Evolutionary conservation across 2,329 filamentous ascomycete species (phyloP), one percentile per base, ranked within the genome.

Genomic region (Fusarium gaditjirri): DNA sequence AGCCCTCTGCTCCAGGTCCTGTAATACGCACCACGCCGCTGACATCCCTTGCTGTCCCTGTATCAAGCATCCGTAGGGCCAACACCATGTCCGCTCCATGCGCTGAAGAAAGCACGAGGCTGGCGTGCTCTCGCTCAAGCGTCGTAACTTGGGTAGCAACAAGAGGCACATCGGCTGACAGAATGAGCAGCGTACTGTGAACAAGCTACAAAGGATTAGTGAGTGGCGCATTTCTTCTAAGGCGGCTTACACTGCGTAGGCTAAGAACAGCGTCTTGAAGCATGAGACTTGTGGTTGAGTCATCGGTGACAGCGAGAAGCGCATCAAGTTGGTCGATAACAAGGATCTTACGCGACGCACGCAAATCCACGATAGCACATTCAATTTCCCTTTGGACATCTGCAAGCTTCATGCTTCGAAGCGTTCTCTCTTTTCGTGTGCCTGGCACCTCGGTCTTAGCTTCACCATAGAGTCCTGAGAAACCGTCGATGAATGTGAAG

Each of bases 31-130:
- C 78, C 46, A 97, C 94, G 6, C 95, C 95, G 82, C 93, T 97
- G 36, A 98, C 93, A 81, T 98, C 95, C 79, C 88, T 91, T 70
- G 95, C 95, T n/a, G 91, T 91, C 2, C 95, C 95, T 0, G 94
- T 97, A 78, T 97, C 94, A 68, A 98, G 81, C 77, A 91, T 87
- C 57, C 95, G 86, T 64, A 96, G 83, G 68, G 93, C 89, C 75
- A 97, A 82, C 7, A 95, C 87, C 70, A 88, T 85, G n/a, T 88
- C 83, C 13, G 94, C 93, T 75, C 90, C 87, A 79, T 98, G 94
- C n/a, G 92, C 93, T 70, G 92, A 82, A 10, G 88, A 88, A 39
- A 94, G 84, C 25, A 92, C 82, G 65, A 97, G 88, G n/a, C 90
- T 87, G 3, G 93, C 89, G 75, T 94, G 90, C 65, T 91, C 88